phyloP scores from a whole-genome alignment of 2,329 filamentous ascomycete species.

The Chrysosporium queenslandicum region DNA sequence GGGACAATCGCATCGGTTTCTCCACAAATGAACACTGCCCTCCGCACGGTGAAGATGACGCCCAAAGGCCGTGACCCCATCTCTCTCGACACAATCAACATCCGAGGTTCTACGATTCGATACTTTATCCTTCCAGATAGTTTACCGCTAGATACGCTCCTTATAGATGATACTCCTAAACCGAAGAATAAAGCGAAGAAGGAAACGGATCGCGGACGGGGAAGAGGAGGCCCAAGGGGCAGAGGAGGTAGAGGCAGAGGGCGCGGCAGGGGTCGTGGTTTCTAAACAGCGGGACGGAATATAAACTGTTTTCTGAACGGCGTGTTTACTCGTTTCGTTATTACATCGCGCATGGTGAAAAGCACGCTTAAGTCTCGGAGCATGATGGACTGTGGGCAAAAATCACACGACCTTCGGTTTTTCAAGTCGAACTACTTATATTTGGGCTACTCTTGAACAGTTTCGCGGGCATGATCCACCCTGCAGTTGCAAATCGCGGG shows the following conservation, averaged over 20 bases:
- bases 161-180: constrained; percentile 94
- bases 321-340: constrained; percentile 19
- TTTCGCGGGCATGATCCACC: not conserved
- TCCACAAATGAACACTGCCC: constrained; percentile 95
- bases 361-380: not conserved
- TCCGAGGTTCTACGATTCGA: constrained; percentile 89
- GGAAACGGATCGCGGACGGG: constrained; percentile 54
- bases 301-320: constrained; percentile 10
- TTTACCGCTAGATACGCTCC: constrained; percentile 82
- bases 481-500: not conserved
- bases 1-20: constrained; percentile 95
- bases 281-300: constrained; percentile 21
- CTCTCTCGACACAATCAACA: constrained; percentile 87
- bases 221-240: constrained; percentile 39
- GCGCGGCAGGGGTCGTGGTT: constrained; percentile 40
- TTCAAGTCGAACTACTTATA: not conserved
- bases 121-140: constrained; percentile 96
- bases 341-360: constrained; percentile 3
- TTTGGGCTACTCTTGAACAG: not conserved
- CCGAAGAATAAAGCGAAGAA: constrained; percentile 99
- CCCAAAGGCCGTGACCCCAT: constrained; percentile 77
- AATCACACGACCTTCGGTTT: not conserved
- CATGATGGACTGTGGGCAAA: constrained; percentile 8
- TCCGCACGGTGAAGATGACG: constrained; percentile 96
- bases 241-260: constrained; percentile 46